A percentile compares a stretch with the other conserved stretches of the same genome.
phyloP scores from a whole-genome alignment of 2,329 filamentous ascomycete genomes.

The Pseudogymnoascus sp. region DNA sequence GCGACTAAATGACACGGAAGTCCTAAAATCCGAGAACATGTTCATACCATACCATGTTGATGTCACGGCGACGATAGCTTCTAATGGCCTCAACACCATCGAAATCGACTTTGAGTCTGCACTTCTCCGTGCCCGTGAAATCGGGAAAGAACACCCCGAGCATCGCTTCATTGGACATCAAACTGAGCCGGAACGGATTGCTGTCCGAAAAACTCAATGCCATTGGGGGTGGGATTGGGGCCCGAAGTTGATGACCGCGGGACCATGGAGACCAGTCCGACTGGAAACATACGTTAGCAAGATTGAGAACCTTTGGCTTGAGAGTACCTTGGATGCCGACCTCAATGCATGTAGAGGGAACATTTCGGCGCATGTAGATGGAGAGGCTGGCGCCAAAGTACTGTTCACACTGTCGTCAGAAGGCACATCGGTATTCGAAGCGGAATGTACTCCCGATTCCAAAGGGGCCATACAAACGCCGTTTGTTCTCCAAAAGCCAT shows the following conservation, averaged over 20 bases:
- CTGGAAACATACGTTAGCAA: constrained; percentile 54
- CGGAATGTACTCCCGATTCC: constrained; percentile 39
- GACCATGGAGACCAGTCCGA: constrained; percentile 57
- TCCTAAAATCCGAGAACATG: constrained; percentile 54
- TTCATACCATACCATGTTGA: constrained; percentile 49
- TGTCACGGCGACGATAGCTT: constrained; percentile 33
- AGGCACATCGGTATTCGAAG: constrained; percentile 34
- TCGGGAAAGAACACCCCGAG: constrained; percentile 33
- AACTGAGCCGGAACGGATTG: constrained; percentile 29
- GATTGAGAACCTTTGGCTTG: constrained; percentile 48
- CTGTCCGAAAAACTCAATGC: constrained; percentile 58
- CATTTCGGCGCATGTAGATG: constrained; percentile 31
- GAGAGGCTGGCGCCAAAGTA: constrained; percentile 27
- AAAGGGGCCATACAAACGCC: constrained; percentile 31
- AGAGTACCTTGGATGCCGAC: constrained; percentile 24
- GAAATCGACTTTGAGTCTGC: constrained; percentile 47
- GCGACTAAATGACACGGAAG: constrained; percentile 41
- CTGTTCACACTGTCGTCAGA: constrained; percentile 19
- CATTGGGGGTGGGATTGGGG: constrained; percentile 66
- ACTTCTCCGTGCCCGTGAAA: constrained; percentile 34
- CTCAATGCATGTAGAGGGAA: constrained; percentile 31
- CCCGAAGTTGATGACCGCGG: constrained; percentile 51
- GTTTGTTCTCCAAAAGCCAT: constrained; percentile 47
- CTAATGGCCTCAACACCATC: constrained; percentile 34
- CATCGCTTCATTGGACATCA: constrained; percentile 33